Conservation (phyloP, 1,284 basidiomycete genomes). For the Apiotrichum laibachii region DNA sequence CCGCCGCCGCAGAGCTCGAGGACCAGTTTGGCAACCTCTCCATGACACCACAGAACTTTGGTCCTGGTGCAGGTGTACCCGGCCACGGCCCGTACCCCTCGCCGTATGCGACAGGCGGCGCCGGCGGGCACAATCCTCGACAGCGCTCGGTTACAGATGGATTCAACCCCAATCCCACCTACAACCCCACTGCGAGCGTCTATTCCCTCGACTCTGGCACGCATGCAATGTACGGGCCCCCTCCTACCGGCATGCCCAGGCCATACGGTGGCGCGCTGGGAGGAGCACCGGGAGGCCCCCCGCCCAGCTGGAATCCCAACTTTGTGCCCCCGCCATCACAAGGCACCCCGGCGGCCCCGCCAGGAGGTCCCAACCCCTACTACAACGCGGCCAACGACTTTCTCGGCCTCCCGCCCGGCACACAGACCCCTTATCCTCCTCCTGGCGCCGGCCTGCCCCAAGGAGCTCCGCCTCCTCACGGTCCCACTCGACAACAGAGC, state of each 20-base stretch:
- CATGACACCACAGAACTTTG: not conserved
- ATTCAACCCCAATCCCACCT: slow-evolving; percentile 13
- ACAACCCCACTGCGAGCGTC: slow-evolving; percentile 43
- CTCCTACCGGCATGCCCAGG: slow-evolving; percentile 1
- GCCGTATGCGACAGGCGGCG: slow-evolving; percentile 2
- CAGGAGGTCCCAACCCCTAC: slow-evolving; percentile 41
- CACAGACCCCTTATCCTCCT: slow-evolving; percentile 3
- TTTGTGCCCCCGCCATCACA: not conserved
- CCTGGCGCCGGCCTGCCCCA: no score
- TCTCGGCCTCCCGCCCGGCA: slow-evolving; percentile 57
- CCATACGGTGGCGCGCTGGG: not conserved
- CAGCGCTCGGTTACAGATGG: slow-evolving; percentile 27
- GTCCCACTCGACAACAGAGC: slow-evolving; percentile 34
- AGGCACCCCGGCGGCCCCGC: not conserved
- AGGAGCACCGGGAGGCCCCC: not conserved
- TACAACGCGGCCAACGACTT: slow-evolving; percentile 67
- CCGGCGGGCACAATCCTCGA: slow-evolving; percentile 12
- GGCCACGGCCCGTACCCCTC: slow-evolving; percentile 9
- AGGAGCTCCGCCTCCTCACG: not conserved
- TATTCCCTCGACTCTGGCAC: slow-evolving; percentile 49
- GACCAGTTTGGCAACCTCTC: not conserved
- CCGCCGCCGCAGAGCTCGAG: slow-evolving; percentile 1
- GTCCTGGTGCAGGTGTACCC: not conserved
- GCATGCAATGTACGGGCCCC: slow-evolving; percentile 34
- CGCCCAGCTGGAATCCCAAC: slow-evolving; percentile 18